phyloP scores from a whole-genome alignment of 2,329 filamentous ascomycete species.

The Camillea tinctor region DNA sequence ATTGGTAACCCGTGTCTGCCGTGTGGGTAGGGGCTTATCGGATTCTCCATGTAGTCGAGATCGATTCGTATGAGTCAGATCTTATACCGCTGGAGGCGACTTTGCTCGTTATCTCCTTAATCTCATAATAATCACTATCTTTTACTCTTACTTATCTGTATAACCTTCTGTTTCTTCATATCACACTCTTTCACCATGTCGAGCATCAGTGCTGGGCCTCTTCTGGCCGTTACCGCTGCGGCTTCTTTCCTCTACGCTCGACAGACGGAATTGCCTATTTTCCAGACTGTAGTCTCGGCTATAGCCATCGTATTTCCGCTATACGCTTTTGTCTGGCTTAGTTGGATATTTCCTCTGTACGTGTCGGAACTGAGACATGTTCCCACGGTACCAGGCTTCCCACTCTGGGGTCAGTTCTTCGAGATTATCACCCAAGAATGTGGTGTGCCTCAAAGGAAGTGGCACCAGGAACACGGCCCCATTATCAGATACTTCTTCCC shows the following conservation, averaged over 20 bases:
- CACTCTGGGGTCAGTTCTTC: slow-evolving; percentile 44
- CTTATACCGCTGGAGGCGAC: neutral
- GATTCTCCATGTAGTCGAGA: neutral
- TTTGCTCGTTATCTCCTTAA: neutral
- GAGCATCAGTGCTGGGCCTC: slow-evolving; percentile 24
- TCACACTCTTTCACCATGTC: slow-evolving; percentile 14
- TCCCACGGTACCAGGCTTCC: slow-evolving; percentile 41
- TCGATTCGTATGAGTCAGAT: neutral
- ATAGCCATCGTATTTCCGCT: slow-evolving; percentile 22
- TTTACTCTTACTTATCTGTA: neutral
- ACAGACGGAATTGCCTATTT: slow-evolving; percentile 23
- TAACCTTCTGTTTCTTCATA: slow-evolving; percentile 1
- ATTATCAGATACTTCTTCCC: slow-evolving; percentile 47
- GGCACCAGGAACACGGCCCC: slow-evolving; percentile 40
- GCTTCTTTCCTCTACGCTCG: slow-evolving; percentile 25
- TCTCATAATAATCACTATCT: neutral
- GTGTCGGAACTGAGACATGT: slow-evolving; percentile 42
- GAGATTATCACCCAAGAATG: slow-evolving; percentile 41
- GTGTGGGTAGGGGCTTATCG: neutral
- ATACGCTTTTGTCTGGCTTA: slow-evolving; percentile 35
- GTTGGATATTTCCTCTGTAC: slow-evolving; percentile 41
- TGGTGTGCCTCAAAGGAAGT: slow-evolving; percentile 41
- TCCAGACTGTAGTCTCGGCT: slow-evolving; percentile 15
- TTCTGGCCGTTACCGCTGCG: slow-evolving; percentile 25
- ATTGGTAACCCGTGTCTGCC: neutral